phyloP scores from a whole-genome alignment of 2,329 filamentous ascomycete genomes.

The Fusarium xyrophilum region DNA sequence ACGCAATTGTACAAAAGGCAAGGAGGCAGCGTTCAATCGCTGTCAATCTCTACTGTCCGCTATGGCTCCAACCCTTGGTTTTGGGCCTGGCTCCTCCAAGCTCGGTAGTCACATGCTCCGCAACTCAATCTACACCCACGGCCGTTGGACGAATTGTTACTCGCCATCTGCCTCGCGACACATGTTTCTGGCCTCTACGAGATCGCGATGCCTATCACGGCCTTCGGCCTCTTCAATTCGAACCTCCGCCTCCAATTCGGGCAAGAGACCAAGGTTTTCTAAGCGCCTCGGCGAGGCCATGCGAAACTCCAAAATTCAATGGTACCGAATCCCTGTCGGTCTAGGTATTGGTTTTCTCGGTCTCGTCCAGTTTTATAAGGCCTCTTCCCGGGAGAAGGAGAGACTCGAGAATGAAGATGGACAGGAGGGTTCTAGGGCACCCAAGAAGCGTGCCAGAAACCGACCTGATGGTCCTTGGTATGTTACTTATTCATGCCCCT shows the following conservation, averaged over 20 bases:
- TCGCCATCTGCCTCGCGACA: conserved; percentile 32
- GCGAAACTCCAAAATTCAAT: conserved; percentile 69
- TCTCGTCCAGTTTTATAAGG: conserved; percentile 82
- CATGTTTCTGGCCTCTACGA: conserved; percentile 34
- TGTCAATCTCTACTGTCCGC: conserved; percentile 26
- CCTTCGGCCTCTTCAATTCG: conserved; percentile 39
- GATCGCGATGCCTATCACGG: conserved; percentile 39
- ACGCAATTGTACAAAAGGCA: conserved; percentile 14
- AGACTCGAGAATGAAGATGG: conserved; percentile 54
- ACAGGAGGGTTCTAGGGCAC: conserved; percentile 51
- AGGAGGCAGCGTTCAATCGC: conserved; percentile 25
- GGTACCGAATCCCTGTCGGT: conserved; percentile 89
- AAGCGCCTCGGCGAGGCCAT: conserved; percentile 59
- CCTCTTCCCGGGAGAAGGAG: conserved; percentile 64
- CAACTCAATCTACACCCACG: conserved; percentile 39
- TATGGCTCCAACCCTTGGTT: conserved; percentile 47
- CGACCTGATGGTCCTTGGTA: conserved; percentile 86
- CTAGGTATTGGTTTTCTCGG: conserved; percentile 86
- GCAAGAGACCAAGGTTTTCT: conserved; percentile 58
- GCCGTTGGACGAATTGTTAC: conserved; percentile 43
- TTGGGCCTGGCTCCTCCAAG: conserved; percentile 47
- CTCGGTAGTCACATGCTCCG: conserved; percentile 45
- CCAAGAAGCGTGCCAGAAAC: conserved; percentile 66
- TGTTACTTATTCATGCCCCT: conserved; percentile 28
- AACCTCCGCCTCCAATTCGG: conserved; percentile 48